Evolutionary conservation across 495 filamentous ascomycete species (phyloP).

Genomic region (Xeromyces bisporus): DNA sequence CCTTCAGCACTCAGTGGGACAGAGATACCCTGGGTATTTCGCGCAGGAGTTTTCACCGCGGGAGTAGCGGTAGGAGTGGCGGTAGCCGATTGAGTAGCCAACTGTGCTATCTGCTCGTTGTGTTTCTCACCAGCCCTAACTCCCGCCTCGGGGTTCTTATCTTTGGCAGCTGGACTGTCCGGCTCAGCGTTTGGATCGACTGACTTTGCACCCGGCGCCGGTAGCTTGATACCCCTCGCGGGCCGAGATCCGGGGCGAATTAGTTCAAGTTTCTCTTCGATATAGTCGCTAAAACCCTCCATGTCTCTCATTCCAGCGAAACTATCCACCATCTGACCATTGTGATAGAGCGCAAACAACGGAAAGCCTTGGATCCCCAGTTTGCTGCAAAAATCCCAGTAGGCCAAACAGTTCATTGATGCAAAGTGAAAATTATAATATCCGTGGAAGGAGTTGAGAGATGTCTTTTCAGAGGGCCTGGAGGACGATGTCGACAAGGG

Average conservation of each 20-base stretch:
- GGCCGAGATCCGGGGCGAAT: slow-evolving; percentile 67
- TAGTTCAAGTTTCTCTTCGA: slow-evolving; percentile 64
- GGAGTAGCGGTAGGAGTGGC: slow-evolving; percentile 14
- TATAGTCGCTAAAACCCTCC: slow-evolving; percentile 39
- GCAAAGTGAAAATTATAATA: slow-evolving; percentile 89
- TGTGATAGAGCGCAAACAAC: slow-evolving; percentile 63
- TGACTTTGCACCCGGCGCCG: slow-evolving; percentile 36
- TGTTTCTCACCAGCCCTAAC: slow-evolving; percentile 29
- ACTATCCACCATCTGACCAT: slow-evolving; percentile 49
- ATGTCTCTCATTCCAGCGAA: slow-evolving; percentile 46
- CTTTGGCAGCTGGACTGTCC: slow-evolving; percentile 29
- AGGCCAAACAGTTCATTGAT: slow-evolving; percentile 66
- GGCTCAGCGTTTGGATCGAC: slow-evolving; percentile 32
- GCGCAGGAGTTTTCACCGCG: slow-evolving; percentile 30
- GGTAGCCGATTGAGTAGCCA: slow-evolving; percentile 13
- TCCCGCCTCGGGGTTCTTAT: slow-evolving; percentile 30
- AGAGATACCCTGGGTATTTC: slow-evolving; percentile 60
- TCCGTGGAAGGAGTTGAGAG: slow-evolving; percentile 44
- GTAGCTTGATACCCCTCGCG: slow-evolving; percentile 40
- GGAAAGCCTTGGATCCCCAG: slow-evolving; percentile 53
- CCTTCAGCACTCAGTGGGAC: slow-evolving; percentile 62
- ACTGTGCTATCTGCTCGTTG: slow-evolving; percentile 21
- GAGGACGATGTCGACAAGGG: slow-evolving; percentile 32
- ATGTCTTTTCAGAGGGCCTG: slow-evolving; percentile 27
- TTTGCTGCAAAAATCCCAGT: slow-evolving; percentile 52